Base-by-base conservation (phyloP, 495 filamentous ascomycete genomes). In the Podospora appendiculata region DNA sequence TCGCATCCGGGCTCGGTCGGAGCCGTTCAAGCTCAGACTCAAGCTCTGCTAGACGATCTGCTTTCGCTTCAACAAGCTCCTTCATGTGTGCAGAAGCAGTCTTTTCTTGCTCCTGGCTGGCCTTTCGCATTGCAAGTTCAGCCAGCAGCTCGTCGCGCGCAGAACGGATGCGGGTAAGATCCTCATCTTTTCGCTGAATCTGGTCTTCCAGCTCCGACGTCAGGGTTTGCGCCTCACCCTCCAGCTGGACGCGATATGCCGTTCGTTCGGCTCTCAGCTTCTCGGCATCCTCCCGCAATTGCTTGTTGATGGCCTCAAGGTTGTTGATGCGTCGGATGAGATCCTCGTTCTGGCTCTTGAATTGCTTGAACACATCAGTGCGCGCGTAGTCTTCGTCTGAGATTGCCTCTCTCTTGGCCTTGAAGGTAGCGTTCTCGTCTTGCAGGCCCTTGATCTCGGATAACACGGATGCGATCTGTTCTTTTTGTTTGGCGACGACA, bases 301-400 rank as follows among this genome's bases (percentile, higher is more conserved):
- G 83, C 43, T 85, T 83, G 62, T 96, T 95, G 13, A 83, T 86
- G 11, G 90, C 90, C 67, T 97, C 90, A 61, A 96, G 70, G 61
- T 95, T 80, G 63, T 97, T 97, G 64, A 96, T 81, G 8, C 90
- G 83, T 60, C 87, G 89, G 49, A 96, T 87, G 14, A 94, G 81
- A 63, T 96, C 94, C 54, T 96, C 91, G 59, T 95, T 86, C 58
- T 95, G 89, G 32, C 80, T 81, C 69, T 89, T 94, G 52, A 96
- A 78, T 54, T 84, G 79, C 65, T 95, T 96, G 76, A 96, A 97
- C 9, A 95, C 76, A 58, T 96, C 88, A 36, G 89, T 95, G 48
- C 87, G 80, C 41, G 89, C 84, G 65, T 95, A 96, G 59, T 98
- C 93, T 48, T 98, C 93, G 59, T 98, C 92, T 1, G 87, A 85